Evolutionary conservation across 345 rosid species (phyloP).

Genomic region (Ceriops decandra): DNA sequence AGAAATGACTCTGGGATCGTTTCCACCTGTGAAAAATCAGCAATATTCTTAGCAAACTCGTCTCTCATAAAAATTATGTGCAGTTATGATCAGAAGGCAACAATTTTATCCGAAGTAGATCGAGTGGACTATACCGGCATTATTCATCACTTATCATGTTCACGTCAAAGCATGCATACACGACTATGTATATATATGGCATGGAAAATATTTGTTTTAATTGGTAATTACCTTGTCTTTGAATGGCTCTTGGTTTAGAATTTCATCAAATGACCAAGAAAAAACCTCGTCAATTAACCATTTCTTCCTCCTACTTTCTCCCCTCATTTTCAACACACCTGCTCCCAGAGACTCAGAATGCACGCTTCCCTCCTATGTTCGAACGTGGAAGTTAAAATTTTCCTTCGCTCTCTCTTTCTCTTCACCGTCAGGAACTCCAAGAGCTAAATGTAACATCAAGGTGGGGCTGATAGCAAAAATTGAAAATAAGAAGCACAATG

Average conservation of each 20-base stretch:
- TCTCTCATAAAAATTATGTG: too few relatives aligned
- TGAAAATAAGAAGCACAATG: too few relatives aligned
- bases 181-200: not conserved
- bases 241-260: not conserved
- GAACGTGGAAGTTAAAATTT: too few relatives aligned
- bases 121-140: too few relatives aligned
- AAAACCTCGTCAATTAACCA: not conserved
- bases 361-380: not conserved
- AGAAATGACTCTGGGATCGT: not conserved
- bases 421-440: too few relatives aligned
- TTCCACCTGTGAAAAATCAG: not conserved
- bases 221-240: not conserved
- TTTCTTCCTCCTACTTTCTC: not conserved
- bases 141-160: too few relatives aligned
- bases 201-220: not conserved
- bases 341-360: not conserved
- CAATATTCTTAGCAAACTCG: too few relatives aligned
- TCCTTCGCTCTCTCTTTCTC: too few relatives aligned
- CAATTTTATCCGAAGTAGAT: too few relatives aligned
- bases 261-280: not conserved
- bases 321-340: not conserved
- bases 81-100: too few relatives aligned
- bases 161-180: not conserved
- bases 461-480: too few relatives aligned
- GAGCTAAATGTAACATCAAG: too few relatives aligned